Evolutionary conservation across 148 eudicot genomes (phyloP), one percentile per base, ranked within the genome.

Genomic region (Persicaria maculosa): DNA sequence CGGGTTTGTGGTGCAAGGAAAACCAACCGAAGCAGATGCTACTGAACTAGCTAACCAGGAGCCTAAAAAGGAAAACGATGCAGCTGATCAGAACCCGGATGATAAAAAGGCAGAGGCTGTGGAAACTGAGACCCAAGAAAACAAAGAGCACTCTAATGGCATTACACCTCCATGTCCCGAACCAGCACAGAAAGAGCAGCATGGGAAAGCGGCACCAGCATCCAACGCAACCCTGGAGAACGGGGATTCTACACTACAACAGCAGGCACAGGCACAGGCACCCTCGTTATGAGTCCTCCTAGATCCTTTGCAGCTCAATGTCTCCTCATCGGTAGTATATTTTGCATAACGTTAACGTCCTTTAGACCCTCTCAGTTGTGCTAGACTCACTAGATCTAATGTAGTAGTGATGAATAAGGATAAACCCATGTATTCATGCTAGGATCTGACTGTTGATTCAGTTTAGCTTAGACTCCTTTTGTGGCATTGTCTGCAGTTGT

Each of bases 371-470:
- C 6, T 65, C 6, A 46, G 43, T 65, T 36, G 70, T 40, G 70
- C 15, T 65, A 43, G 47, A 59, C 36, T 59, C 9, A 9, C 67
- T 65, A 65, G 70, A 65, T 65, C 47, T 65, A 65, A 40, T 65
- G 46, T 65, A 40, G 70, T 65, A 36, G 70, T 1, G 6, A 12
- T 65, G 17, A 65, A 65, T 65, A 65, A 65, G 70, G 70, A 40
- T 65, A 64, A 64, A 65, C 70, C 70, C 70, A 65, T 65, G 70
- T 65, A 43, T 46, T 65, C 46, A 65, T 65, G 46, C 46, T 65
- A 65, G 70, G 70, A 65, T 43, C 9, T 59, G 70, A 65, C 70
- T 57, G 62, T 6, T 57, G 3, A 55, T 17, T 57, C 25, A 57
- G 19, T 9, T 57, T 57, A 57, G 62, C 62, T 20, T 57, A 5